Conservation (phyloP, 1,284 basidiomycete species). For the Malassezia japonica region DNA sequence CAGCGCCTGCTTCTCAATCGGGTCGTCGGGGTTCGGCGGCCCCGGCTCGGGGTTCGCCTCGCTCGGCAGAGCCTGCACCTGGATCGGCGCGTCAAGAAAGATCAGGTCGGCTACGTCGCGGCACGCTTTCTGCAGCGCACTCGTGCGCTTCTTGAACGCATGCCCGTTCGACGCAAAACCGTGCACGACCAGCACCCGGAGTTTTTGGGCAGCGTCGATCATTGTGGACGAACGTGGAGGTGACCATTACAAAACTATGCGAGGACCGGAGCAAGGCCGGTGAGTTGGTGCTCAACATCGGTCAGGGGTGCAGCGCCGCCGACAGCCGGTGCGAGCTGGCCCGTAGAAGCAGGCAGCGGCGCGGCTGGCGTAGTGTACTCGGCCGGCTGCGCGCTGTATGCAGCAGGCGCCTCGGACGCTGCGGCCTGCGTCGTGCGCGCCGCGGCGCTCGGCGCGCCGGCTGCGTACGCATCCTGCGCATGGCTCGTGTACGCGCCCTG, state of each 20-base stretch:
- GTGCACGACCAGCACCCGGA: conserved; percentile 39
- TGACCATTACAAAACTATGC: neutral
- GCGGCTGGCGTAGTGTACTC: too few species aligned
- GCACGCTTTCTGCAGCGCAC: conserved; percentile 40
- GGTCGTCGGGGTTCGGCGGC: conserved; percentile 34
- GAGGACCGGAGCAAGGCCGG: neutral
- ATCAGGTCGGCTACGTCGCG: conserved; percentile 40
- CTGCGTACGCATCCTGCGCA: neutral
- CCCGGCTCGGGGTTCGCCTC: conserved; percentile 12
- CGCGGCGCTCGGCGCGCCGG: neutral
- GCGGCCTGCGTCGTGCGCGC: too few species aligned
- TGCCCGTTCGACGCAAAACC: conserved; percentile 44
- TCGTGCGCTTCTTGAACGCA: conserved; percentile 29
- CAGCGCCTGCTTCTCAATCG: conserved; percentile 42
- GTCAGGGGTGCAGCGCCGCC: neutral
- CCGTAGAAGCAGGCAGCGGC: neutral
- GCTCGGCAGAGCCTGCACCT: conserved; percentile 25
- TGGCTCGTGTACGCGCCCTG: neutral
- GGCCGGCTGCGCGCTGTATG: neutral
- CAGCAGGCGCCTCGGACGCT: neutral
- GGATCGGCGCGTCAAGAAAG: conserved; percentile 38
- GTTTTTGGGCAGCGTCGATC: conserved; percentile 11
- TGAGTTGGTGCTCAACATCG: neutral
- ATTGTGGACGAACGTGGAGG: neutral
- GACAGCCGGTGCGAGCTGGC: neutral